Base-by-base conservation (phyloP, 192 early-diverging fungal genomes). In the Radiomyces spectabilis region DNA sequence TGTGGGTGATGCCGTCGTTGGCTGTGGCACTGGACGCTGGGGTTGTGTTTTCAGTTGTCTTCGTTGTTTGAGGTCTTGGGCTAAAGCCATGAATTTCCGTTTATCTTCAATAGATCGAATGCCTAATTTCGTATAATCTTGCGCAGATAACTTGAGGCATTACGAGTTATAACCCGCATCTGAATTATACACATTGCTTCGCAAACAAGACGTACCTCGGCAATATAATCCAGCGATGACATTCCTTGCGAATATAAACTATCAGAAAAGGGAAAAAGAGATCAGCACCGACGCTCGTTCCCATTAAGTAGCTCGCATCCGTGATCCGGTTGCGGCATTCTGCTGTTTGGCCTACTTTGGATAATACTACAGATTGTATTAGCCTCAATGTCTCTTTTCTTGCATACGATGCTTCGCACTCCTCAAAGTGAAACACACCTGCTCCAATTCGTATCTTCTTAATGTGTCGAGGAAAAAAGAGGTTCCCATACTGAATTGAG, bases 21-120 rank as follows among this genome's bases (percentile, higher is more conserved):
- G 13, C 46, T 48, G 46, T 24, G 16, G 46, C n/a, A 22, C 16
- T 8, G 22, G 10, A 39, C 38, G 38, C 42, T 43, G 42, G 18
- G 18, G 6, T 19, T 43, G 15, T 10, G 7, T 10, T 30, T 24
- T 45, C 6, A 38, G 27, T 24, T 50, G 48, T 32, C n/a, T n/a
- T n/a, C 37, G 40, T 30, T 40, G 31, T 44, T 38, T 51, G 12
- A 51, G 18, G 9, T 41, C 48, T 8, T 52, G 37, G 3, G 57
- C 61, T 2, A 78, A 48, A 33, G 67, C 62, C 32, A 74, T 66
- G 31, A 76, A 59, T 31, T 59, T 68, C 50, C 62, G 55, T 46
- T 78, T 63, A 53, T 79, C 77, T 31, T 76, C 77, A 65, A 24
- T 61, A 56, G 18, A 52, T 3, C 46, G 46, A 5, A 48, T 27